Conservation (phyloP, 108 stramenopile genomes). For the Skeletonema marinoi region DNA sequence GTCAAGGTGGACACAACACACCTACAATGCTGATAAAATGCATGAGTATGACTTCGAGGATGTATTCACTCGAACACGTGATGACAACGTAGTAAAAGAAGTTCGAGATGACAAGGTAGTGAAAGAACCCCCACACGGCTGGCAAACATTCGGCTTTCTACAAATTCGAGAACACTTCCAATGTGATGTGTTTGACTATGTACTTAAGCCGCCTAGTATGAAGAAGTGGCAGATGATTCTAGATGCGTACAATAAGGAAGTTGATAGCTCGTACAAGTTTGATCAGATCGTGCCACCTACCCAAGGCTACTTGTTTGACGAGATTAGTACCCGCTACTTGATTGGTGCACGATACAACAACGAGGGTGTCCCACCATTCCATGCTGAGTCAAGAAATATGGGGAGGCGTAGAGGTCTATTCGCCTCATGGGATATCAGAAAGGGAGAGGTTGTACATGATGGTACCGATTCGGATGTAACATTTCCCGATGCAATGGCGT, state of each 20-base stretch:
- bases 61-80: too few species aligned
- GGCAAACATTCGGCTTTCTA: too few species aligned
- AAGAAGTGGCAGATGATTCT: conserved; percentile 6
- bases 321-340: too few species aligned
- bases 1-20: too few species aligned
- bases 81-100: too few species aligned
- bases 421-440: conserved; percentile 19
- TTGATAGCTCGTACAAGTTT: not conserved
- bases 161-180: not conserved
- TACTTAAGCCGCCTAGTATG: not conserved
- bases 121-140: too few species aligned
- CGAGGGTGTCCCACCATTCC: conserved; percentile 12
- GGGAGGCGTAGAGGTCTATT: conserved; percentile 19
- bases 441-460: conserved; percentile 36
- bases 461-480: conserved; percentile 6
- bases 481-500: conserved; percentile 8
- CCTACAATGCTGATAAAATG: too few species aligned
- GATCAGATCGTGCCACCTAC: conserved; percentile 16
- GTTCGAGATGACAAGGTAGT: too few species aligned
- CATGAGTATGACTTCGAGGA: too few species aligned
- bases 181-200: conserved; percentile 1
- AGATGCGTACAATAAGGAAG: not conserved
- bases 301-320: conserved; percentile 1
- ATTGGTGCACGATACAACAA: too few species aligned
- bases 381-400: conserved; percentile 9